Base-by-base conservation (phyloP, 2,329 filamentous ascomycete genomes). In the Byssothecium circinans region DNA sequence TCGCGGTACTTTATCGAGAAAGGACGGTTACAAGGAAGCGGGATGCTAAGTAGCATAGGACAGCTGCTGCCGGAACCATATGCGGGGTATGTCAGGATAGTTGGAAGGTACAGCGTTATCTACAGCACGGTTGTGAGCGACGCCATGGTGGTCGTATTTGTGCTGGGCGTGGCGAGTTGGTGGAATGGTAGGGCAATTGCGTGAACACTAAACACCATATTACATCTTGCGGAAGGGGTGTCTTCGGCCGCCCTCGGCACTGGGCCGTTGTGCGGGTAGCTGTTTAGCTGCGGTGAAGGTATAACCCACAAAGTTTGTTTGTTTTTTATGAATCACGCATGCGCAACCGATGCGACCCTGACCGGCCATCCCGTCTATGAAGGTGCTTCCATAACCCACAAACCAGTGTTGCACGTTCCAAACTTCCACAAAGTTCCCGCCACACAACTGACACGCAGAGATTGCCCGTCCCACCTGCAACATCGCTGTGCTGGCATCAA, bases 111-210 rank as follows among this genome's bases (percentile, higher is more conserved):
- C 67, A 79, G 79, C 15, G 81, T 85, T 67, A 88, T 91, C 45
- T 86, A 87, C 56, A 81, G 79, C 44, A 89, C 87, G 4, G 82
- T 91, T 19, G 80, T 86, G 62, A 79, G 78, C 25, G 88, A 92
- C 68, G 83, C 88, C n/a, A 76, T 91, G 75, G 82, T 87, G 1
- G 83, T 87, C 50, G 80, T 91, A 8, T 92, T 91, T 70, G 85
- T 91, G 42, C 69, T 92, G 53, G 88, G 87, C 11, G 75, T 78
- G 8, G 61, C 76, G 37, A 74, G 73, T 41, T 79, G 76, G 76
- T 79, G 75, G 75, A 72, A 68, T 46, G 74, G 73, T 19, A 64
- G 57, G 29, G 57, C 59, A 36, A 53, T 57, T 30, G 58, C 57
- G 43, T 69, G 54, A 64, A 47, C 22, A 41, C 23, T 5, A 23